phyloP scores from a whole-genome alignment of 2,329 filamentous ascomycete genomes.

The Pyrenophora teres region DNA sequence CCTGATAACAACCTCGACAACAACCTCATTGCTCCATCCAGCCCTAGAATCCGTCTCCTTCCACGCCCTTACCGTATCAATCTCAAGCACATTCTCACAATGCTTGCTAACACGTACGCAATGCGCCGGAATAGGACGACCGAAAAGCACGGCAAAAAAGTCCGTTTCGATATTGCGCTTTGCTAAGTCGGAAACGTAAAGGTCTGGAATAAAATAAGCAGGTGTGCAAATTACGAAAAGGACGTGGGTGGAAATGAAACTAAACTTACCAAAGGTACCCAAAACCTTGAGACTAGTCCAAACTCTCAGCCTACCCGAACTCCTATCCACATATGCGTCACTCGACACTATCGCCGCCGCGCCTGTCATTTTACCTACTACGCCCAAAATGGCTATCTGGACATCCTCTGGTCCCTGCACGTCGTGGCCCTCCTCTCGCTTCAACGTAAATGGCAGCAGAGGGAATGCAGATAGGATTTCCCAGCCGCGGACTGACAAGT shows the following conservation, averaged over 20 bases:
- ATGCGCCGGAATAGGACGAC: constrained; percentile 68
- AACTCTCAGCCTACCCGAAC: constrained; percentile 66
- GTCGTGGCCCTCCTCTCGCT: constrained; percentile 45
- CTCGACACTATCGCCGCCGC: constrained; percentile 73
- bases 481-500: constrained; percentile 69
- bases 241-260: background rate
- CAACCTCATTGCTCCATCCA: constrained; percentile 71
- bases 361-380: constrained; percentile 88
- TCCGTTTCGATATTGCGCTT: constrained; percentile 64
- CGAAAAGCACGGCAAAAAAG: constrained; percentile 76
- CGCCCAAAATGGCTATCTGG: constrained; percentile 71
- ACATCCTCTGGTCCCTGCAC: constrained; percentile 46
- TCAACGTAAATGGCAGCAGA: constrained; percentile 59
- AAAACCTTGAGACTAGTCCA: constrained; percentile 78
- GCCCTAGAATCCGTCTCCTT: constrained; percentile 69
- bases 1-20: constrained; percentile 40
- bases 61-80: constrained; percentile 82
- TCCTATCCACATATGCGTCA: constrained; percentile 60
- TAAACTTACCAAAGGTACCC: constrained; percentile 67
- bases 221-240: no score
- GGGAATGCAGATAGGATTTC: constrained; percentile 82
- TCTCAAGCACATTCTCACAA: constrained; percentile 68
- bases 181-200: constrained; percentile 76
- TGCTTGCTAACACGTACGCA: constrained; percentile 64
- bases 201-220: constrained; percentile 52